A percentile compares a stretch with the other conserved stretches of the same genome.
These are phyloP conservation scores for Moesziomyces sp. DNA, from an alignment of 1,284 basidiomycete species.

Conservation along the genomic window DNA sequence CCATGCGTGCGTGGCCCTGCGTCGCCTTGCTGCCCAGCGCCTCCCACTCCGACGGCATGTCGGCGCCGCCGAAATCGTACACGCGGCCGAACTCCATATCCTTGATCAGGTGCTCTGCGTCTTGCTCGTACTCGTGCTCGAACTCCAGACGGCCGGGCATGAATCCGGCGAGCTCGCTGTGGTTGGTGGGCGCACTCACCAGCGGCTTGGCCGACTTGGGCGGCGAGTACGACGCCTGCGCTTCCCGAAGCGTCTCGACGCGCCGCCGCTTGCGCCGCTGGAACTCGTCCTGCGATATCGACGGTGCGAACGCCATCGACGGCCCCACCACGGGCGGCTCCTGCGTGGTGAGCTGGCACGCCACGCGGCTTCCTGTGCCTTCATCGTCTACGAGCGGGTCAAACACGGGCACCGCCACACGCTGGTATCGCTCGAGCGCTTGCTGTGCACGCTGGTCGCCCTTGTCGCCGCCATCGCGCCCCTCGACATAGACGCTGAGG, in stretches of 20 bases:
- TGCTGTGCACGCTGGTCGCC: slow-evolving; percentile 56
- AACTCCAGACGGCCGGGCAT: slow-evolving; percentile 97
- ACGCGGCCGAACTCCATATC: slow-evolving; percentile 95
- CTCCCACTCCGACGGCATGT: slow-evolving; percentile 61
- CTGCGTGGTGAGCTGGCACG: slow-evolving; percentile 35
- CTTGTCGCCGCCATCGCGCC: slow-evolving; percentile 53
- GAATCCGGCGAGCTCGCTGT: slow-evolving; percentile 87
- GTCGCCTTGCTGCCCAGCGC: slow-evolving; percentile 60
- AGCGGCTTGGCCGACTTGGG: slow-evolving; percentile 74
- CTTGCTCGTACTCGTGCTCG: slow-evolving; percentile 90
- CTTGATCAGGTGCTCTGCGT: slow-evolving; percentile 93
- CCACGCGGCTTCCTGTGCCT: slow-evolving; percentile 45
- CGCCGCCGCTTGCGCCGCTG: slow-evolving; percentile 61
- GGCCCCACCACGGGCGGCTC: slow-evolving; percentile 61
- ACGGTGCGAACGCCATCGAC: slow-evolving; percentile 49
- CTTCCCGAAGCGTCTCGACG: slow-evolving; percentile 58
- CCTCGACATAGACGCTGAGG: slow-evolving; percentile 79
- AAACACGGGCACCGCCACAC: slow-evolving; percentile 17
- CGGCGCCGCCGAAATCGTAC: slow-evolving; percentile 82
- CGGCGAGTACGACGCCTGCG: slow-evolving; percentile 58
- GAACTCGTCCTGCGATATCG: slow-evolving; percentile 60
- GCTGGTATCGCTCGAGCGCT: slow-evolving; percentile 27
- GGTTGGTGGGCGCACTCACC: slow-evolving; percentile 91
- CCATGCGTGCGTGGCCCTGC: slow-evolving; percentile 58
- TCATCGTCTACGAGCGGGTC: slow-evolving; percentile 36